Conservation (phyloP, 2,329 filamentous ascomycete genomes). For the Colletotrichum tofieldiae region DNA sequence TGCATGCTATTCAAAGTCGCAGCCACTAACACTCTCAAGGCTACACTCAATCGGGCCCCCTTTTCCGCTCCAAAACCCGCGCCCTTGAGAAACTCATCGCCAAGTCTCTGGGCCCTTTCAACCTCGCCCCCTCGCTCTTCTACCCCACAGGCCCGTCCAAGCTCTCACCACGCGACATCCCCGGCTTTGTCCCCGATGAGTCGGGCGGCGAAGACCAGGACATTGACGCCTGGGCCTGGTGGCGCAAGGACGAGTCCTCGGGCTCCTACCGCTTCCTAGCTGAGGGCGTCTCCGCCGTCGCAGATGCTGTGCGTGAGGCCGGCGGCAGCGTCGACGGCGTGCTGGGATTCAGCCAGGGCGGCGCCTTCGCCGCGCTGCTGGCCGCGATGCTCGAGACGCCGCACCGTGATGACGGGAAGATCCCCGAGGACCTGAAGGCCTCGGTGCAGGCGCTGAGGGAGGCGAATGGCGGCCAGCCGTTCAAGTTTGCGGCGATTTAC, state of each 20-base stretch:
- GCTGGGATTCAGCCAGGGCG: slow-evolving; percentile 88
- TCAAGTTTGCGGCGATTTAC: slow-evolving; percentile 82
- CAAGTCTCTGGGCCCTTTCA: slow-evolving; percentile 78
- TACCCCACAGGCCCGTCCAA: slow-evolving; percentile 80
- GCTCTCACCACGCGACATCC: slow-evolving; percentile 77
- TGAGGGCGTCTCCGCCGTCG: slow-evolving; percentile 76
- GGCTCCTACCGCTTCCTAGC: slow-evolving; percentile 78
- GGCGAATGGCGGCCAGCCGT: slow-evolving; percentile 65
- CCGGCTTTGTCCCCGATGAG: slow-evolving; percentile 69
- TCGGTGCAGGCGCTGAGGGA: slow-evolving; percentile 65
- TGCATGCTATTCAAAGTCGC: background rate
- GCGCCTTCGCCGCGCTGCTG: slow-evolving; percentile 79
- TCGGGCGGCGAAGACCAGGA: slow-evolving; percentile 55
- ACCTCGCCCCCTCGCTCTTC: slow-evolving; percentile 69
- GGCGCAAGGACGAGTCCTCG: slow-evolving; percentile 76
- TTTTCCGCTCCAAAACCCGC: slow-evolving; percentile 91
- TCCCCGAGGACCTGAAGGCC: slow-evolving; percentile 47
- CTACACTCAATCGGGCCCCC: slow-evolving; percentile 89
- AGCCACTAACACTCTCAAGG: slow-evolving; percentile 61
- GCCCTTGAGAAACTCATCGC: slow-evolving; percentile 85
- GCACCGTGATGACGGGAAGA: slow-evolving; percentile 44
- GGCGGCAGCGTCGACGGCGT: slow-evolving; percentile 84
- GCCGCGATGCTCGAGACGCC: slow-evolving; percentile 78
- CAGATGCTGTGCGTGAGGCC: slow-evolving; percentile 71
- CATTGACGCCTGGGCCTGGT: slow-evolving; percentile 87